Conservation (phyloP, 169 alveolate species). For the Plasmodium yoelii region DNA sequence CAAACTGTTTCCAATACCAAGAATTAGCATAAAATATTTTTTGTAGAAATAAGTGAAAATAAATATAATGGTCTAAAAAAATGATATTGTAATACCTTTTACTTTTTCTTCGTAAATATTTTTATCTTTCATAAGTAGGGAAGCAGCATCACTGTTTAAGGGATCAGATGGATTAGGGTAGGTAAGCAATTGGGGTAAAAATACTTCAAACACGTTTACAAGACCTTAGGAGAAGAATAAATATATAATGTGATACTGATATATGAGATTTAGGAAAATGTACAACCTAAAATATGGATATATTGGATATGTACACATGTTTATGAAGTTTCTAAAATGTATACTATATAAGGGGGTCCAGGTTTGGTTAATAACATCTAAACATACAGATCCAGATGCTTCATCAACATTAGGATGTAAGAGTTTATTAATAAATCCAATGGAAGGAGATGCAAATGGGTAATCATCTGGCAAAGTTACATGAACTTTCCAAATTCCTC, state of each 20-base stretch:
- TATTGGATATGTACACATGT: neutral
- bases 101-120: slow-evolving; percentile 93
- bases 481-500: slow-evolving; percentile 91
- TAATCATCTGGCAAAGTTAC: slow-evolving; percentile 97
- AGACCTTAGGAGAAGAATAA: slow-evolving; percentile 85
- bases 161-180: slow-evolving; percentile 98
- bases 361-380: slow-evolving; percentile 97
- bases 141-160: slow-evolving; percentile 97
- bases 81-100: slow-evolving; percentile 81
- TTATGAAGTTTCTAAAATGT: slow-evolving; percentile 47
- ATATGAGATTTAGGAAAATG: neutral
- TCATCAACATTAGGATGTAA: slow-evolving; percentile 97
- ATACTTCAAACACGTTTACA: slow-evolving; percentile 95
- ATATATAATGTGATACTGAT: neutral
- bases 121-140: slow-evolving; percentile 90
- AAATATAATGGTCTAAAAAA: too few species aligned
- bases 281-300: neutral
- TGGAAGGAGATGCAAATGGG: slow-evolving; percentile 97
- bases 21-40: too few species aligned
- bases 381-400: slow-evolving; percentile 97
- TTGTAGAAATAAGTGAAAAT: too few species aligned
- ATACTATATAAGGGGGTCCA: slow-evolving; percentile 97
- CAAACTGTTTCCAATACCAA: too few species aligned
- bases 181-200: slow-evolving; percentile 95
- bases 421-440: slow-evolving; percentile 95